phyloP scores from a whole-genome alignment of 257 asterid genomes.

The Echites panduratus region DNA sequence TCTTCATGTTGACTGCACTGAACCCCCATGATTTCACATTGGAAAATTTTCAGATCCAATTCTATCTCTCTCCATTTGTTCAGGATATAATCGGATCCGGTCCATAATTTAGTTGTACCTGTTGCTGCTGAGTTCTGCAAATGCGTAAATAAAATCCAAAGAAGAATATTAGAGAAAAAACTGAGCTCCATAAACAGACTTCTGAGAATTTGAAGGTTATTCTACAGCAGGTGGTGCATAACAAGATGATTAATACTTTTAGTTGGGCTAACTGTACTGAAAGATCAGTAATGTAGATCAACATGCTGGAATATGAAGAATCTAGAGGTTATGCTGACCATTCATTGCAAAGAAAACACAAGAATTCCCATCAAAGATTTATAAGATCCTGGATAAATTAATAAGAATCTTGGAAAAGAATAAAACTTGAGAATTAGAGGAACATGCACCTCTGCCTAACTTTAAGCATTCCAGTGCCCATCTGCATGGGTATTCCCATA shows the following conservation, averaged over 20 bases:
- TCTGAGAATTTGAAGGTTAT: neutral
- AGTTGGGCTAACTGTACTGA: neutral
- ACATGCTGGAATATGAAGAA: neutral
- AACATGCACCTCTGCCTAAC: constrained; percentile 55
- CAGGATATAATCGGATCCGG: constrained; percentile 44
- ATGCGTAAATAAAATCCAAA: neutral
- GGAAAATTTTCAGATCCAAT: neutral
- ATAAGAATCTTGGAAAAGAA: neutral
- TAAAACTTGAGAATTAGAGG: neutral
- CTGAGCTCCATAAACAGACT: neutral
- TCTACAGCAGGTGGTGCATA: neutral
- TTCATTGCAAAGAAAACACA: neutral
- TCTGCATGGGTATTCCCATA: constrained; percentile 82
- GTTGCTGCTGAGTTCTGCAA: constrained; percentile 45
- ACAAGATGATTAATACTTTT: neutral
- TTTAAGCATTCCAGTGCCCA: constrained; percentile 92
- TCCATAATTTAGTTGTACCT: constrained; percentile 41
- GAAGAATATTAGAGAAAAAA: neutral
- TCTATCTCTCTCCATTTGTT: constrained; percentile 8
- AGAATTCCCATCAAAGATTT: neutral
- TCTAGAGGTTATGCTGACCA: neutral
- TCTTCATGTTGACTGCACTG: neutral
- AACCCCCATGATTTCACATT: neutral
- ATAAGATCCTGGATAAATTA: neutral
- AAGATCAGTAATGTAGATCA: neutral